Base-by-base conservation (phyloP, 1,284 basidiomycete species). In the Malassezia sympodialis region DNA sequence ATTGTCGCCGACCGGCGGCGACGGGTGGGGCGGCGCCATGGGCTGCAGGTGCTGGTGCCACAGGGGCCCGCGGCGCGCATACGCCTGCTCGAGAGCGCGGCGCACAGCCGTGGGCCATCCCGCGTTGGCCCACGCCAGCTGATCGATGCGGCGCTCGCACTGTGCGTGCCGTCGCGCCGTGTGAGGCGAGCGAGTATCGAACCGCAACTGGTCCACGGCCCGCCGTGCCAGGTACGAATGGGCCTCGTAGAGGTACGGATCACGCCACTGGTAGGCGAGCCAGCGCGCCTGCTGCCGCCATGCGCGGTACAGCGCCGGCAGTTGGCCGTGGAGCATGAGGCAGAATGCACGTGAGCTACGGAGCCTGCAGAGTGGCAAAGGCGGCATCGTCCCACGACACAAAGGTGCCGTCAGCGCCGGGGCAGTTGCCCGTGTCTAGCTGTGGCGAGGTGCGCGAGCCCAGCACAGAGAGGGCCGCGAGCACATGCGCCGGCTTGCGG, bases 401-500 rank as follows among this genome's bases (percentile, higher is more conserved):
- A 70, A 88, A 91, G 59, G 81, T 77, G 15, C 89, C 89, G 4
- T 52, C 32, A 8, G 27, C 60, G 8, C 70, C 70, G 17, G 62
- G 32, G 1, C 60, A 60, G 17, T 55, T 54, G 4, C 66, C 66
- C 21, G 62, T 58, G 14, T 49, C 51, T 0, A 37, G 58, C 35
- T 51, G 60, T 47, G 81, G 85, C 48, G 87, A 68, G 3, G 73
- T 62, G 19, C 62, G 58, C 2, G 63, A 69, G 1, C 76, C 79
- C 21, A 52, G 58, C 2, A 78, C 61, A 0, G 78, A 79, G 5
- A 79, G 61, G 0, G 77, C 77, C 5, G 79, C 79, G 57, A 89
- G 82, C 37, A 88, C 86, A 70, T 85, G 80, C 0, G 84, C 88
- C 42, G 82, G 75, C 68, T 76, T 65, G 31, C 76, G 71, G 1